Evolutionary conservation across 139 green algal genomes (phyloP).

Genomic region (Chlorella sp.): DNA sequence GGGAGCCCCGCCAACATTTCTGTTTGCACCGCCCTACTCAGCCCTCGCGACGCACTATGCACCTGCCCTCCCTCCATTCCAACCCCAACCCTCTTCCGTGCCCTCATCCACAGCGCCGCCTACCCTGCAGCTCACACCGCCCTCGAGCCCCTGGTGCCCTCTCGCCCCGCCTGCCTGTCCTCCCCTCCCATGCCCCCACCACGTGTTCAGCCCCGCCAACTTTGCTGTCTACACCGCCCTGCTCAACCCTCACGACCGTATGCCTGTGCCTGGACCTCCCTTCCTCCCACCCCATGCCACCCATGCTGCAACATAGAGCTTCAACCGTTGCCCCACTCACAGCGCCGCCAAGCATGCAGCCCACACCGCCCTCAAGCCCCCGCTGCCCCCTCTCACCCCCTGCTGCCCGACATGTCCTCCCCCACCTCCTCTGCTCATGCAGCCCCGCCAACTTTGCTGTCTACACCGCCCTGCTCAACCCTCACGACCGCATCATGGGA

Average conservation of each 20-base stretch:
- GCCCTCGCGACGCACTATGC: too few relatives aligned
- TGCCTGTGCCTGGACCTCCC: slow-evolving; percentile 91
- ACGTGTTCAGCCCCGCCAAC: slow-evolving; percentile 88
- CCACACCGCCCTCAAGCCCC: not conserved
- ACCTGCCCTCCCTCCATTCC: too few relatives aligned
- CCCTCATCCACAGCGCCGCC: too few relatives aligned
- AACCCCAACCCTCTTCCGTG: too few relatives aligned
- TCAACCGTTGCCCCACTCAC: too few relatives aligned
- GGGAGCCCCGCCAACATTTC: too few relatives aligned
- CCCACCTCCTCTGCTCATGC: not conserved
- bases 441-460: slow-evolving; percentile 97
- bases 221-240: slow-evolving; percentile 63
- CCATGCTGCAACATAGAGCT: too few relatives aligned
- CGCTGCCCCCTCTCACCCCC: not conserved
- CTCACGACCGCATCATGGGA: slow-evolving; percentile 91
- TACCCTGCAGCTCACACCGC: not conserved
- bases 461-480: slow-evolving; percentile 86
- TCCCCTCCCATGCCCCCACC: too few relatives aligned
- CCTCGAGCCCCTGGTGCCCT: too few relatives aligned
- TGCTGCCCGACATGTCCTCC: too few relatives aligned
- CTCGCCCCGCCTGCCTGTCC: too few relatives aligned
- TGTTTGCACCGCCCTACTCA: too few relatives aligned
- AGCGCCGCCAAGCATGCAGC: slow-evolving; percentile 93
- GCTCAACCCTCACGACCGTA: slow-evolving; percentile 80
- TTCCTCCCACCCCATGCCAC: slow-evolving; percentile 4